phyloP scores from a whole-genome alignment of 768 basidiomycete species.

The Amanita subjunquillea region DNA sequence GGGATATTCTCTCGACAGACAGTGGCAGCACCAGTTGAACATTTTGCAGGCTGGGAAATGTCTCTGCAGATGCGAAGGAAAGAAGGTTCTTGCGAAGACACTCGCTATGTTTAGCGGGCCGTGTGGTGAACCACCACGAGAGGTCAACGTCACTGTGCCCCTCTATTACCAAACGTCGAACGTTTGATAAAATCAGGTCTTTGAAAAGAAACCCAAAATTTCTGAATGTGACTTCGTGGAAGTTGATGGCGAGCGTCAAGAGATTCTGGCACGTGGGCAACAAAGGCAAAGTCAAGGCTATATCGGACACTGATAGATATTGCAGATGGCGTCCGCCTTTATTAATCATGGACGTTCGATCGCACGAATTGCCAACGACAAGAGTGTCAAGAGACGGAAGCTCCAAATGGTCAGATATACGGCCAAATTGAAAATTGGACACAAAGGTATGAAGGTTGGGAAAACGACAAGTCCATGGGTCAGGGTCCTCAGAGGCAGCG shows the following conservation, averaged over 20 bases:
- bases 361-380: neutral
- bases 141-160: slow-evolving; percentile 3
- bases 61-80: neutral
- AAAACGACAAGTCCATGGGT: slow-evolving; percentile 6
- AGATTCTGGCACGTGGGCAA: slow-evolving; percentile 8
- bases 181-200: neutral
- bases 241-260: slow-evolving; percentile 8
- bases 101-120: neutral
- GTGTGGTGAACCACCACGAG: slow-evolving; percentile 1
- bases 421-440: slow-evolving; percentile 3
- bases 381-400: slow-evolving; percentile 7
- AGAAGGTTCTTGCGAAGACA: neutral
- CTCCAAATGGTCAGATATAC: slow-evolving; percentile 7
- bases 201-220: slow-evolving; percentile 1
- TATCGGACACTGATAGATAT: slow-evolving; percentile 7
- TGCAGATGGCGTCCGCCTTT: slow-evolving; percentile 4
- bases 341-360: neutral
- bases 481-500: neutral
- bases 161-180: slow-evolving; percentile 1
- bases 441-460: slow-evolving; percentile 15
- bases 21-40: slow-evolving; percentile 2
- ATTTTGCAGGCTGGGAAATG: slow-evolving; percentile 1
- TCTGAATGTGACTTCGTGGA: slow-evolving; percentile 4
- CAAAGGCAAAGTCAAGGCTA: neutral
- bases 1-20: neutral